phyloP scores from a whole-genome alignment of 2,329 filamentous ascomycete species.

The Hortaea sp. region DNA sequence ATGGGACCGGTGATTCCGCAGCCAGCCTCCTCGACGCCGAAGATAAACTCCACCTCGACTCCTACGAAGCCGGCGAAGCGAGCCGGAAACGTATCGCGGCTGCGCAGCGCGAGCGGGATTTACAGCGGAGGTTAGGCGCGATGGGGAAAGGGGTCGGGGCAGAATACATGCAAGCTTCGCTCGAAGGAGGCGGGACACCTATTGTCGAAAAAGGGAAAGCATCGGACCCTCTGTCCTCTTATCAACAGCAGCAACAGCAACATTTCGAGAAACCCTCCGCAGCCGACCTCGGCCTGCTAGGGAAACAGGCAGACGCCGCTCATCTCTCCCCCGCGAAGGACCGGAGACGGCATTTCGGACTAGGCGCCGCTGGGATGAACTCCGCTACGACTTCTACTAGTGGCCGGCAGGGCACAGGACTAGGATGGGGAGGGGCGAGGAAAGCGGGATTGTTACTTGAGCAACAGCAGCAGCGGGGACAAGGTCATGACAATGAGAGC shows the following conservation, averaged over 20 bases:
- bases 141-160: conserved; percentile 56
- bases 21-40: conserved; percentile 57
- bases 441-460: conserved; percentile 28
- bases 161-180: conserved; percentile 53
- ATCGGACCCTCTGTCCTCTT: background rate
- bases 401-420: conserved; percentile 23
- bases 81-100: conserved; percentile 54
- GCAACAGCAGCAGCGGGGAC: conserved; percentile 13
- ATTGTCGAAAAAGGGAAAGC: background rate
- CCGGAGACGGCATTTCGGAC: conserved; percentile 24
- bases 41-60: conserved; percentile 47
- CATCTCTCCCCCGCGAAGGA: conserved; percentile 36
- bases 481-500: conserved; percentile 19
- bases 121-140: conserved; percentile 57
- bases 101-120: conserved; percentile 61
- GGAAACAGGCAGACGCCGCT: conserved; percentile 32
- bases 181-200: conserved; percentile 1
- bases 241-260: too few relatives aligned
- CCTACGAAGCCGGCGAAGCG: conserved; percentile 46
- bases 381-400: conserved; percentile 5
- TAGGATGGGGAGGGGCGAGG: conserved; percentile 40
- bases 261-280: conserved; percentile 18
- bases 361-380: conserved; percentile 24
- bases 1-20: conserved; percentile 31
- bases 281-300: conserved; percentile 33